Base-by-base conservation (phyloP, 495 filamentous ascomycete genomes). In the Hypoxylon fuscum region DNA sequence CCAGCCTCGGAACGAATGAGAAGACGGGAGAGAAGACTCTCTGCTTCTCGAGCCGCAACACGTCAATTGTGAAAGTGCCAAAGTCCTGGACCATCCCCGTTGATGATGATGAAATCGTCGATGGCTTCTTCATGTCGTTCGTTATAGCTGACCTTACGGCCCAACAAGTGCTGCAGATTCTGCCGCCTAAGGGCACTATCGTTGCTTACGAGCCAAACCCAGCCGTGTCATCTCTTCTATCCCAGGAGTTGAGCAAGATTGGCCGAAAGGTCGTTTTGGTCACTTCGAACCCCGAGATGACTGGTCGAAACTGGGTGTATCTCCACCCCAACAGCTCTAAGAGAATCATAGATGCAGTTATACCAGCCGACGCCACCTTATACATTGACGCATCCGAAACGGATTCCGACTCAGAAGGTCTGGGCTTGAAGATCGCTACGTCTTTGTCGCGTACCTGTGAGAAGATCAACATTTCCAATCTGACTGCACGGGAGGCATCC, bases 11-110 rank as follows among this genome's bases (percentile, higher is more conserved):
- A 38, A 38, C 14, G 1, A n/a, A 38, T 4, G 35, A 14, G 6
- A 38, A 38, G 35, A 38, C 35, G n/a, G 35, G 35, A 15, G 11
- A 38, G n/a, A 38, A 38, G 35, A 38, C 35, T 11, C 35, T 38
- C 7, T 38, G 35, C 35, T 38, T 38, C 35, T 38, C 35, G 35
- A 38, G n/a, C 35, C 35, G 35, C 35, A 38, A 38, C 12, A 4
- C 35, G 35, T 38, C 35, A 14, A 5, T 38, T 14, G 35, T 38
- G 12, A 38, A 38, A 15, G 35, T 38, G 35, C 5, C 35, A 3
- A 38, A 15, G n/a, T 5, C 35, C 15, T 38, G 35, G 35, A 38
- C 35, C 2, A n/a, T 15, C n/a, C 12, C 35, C n/a, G 35, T 38
- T 15, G 1, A 5, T 5, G 35, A 38, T 2, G 35, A 38, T 15